Percentiles rank a stretch among this genome's conserved stretches.
phyloP scores from a whole-genome alignment of 768 basidiomycete genomes.

The Rhizopogon sp. region DNA sequence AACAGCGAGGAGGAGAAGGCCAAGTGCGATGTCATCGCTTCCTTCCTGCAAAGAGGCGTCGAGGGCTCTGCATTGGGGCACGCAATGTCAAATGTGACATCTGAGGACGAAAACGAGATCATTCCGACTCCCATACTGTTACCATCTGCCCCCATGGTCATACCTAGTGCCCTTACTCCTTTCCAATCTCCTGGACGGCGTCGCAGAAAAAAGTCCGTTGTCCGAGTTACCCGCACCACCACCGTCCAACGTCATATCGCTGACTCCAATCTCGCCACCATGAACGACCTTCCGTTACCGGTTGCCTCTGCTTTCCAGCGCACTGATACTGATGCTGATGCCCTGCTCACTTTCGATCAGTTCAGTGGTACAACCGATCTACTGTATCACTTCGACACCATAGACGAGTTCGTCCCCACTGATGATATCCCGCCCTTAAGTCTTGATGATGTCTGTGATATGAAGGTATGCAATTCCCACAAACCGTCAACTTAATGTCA shows the following conservation, averaged over 20 bases:
- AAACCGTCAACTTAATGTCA: not conserved
- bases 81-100: not conserved
- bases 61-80: constrained; percentile 25
- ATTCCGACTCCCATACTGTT: not conserved
- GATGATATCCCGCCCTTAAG: constrained; percentile 31
- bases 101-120: not conserved
- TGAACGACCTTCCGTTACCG: not conserved
- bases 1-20: constrained; percentile 29
- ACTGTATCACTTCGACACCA: constrained; percentile 3
- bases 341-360: not conserved
- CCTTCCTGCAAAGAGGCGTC: constrained; percentile 29
- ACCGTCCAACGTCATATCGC: not conserved
- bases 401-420: constrained; percentile 27
- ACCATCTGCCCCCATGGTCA: not conserved
- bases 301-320: not conserved
- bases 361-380: constrained; percentile 16
- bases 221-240: constrained; percentile 2
- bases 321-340: not conserved
- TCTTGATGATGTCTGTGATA: constrained; percentile 15
- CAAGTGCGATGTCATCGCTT: constrained; percentile 34
- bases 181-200: not conserved
- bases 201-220: constrained; percentile 6
- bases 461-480: constrained; percentile 13
- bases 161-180: not conserved
- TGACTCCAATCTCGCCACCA: not conserved